Percentiles rank a stretch among this genome's conserved stretches.
These are phyloP conservation scores for Fistulinella cinereoalba DNA, from an alignment of 1,284 basidiomycete species.

Conservation along the genomic window DNA sequence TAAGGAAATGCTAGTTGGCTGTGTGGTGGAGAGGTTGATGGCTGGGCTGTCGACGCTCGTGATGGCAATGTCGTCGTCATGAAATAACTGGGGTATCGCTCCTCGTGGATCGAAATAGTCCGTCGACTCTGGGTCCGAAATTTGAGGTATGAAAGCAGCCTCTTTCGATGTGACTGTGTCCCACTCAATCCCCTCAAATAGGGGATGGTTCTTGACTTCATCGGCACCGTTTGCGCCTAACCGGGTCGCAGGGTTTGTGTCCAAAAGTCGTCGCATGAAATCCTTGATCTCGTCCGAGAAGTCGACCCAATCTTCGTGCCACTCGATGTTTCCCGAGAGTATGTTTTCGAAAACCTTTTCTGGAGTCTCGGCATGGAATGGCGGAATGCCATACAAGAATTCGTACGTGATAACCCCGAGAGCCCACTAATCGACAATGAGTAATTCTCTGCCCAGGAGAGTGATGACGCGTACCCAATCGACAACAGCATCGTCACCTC, in stretches of 20 bases:
- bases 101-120: slow-evolving; percentile 99
- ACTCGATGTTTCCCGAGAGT: slow-evolving; percentile 91
- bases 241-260: slow-evolving; percentile 75
- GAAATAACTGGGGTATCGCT: slow-evolving; percentile 84
- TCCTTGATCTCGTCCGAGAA: slow-evolving; percentile 85
- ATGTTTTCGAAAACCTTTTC: slow-evolving; percentile 99
- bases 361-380: slow-evolving; percentile 96
- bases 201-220: slow-evolving; percentile 92
- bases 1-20: slow-evolving; percentile 48
- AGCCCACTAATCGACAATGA: slow-evolving; percentile 70
- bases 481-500: slow-evolving; percentile 92
- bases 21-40: slow-evolving; percentile 39
- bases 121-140: slow-evolving; percentile 95
- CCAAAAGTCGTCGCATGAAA: slow-evolving; percentile 89
- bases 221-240: slow-evolving; percentile 87
- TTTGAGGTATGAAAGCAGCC: slow-evolving; percentile 94
- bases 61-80: slow-evolving; percentile 72
- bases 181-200: slow-evolving; percentile 93
- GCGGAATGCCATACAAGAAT: slow-evolving; percentile 95
- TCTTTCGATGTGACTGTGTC: slow-evolving; percentile 83
- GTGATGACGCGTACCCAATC: slow-evolving; percentile 76
- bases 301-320: slow-evolving; percentile 93
- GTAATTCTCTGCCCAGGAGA: slow-evolving; percentile 9
- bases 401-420: slow-evolving; percentile 98
- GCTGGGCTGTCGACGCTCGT: slow-evolving; percentile 52